Base-by-base conservation (phyloP, 2,329 filamentous ascomycete genomes). In the Colletotrichum siamense region DNA sequence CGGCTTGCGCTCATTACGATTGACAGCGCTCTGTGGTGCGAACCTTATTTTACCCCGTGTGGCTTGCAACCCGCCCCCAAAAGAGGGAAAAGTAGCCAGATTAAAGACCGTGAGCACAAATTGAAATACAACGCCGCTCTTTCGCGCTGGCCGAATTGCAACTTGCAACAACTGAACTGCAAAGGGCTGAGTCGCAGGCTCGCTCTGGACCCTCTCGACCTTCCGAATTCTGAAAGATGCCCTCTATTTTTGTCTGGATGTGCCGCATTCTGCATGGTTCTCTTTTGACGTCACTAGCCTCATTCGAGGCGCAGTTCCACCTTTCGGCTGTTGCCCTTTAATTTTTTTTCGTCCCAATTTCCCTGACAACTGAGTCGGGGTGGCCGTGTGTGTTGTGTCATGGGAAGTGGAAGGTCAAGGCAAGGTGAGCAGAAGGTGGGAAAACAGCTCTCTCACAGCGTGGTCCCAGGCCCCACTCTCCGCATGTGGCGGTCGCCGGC, bases 401-500 rank as follows among this genome's bases (percentile, higher is more conserved):
- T 62, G 28, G 30, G 6, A 32, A 32, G 28, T 62, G 18, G 8
- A 59, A 62, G 59, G 59, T 34, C 18, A 52, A 52, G 44, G 44
- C n/a, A 52, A 52, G 44, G 44, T 52, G 44, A 52, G 44, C 44
- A 52, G 44, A 4, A 52, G 44, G 57, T 52, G 55, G 24, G 26
- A 59, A 52, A 52, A 52, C 44, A 52, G 44, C 44, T 52, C 44
- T 52, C n/a, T 22, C 18, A 10, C 39, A 44, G 39, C 39, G 9
- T 52, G 44, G 44, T 52, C 44, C 30, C 32, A 39, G 36, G 16
- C 55, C 63, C 64, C 63, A 69, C 69, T 73, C 64, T 75, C 44
- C 64, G 44, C 62, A 65, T 69, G 64, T 73, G 73, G 74, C 74
- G 74, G 74, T 74, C 44, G 36, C 44, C 63, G 69, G 69, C 57